phyloP scores from a whole-genome alignment of 2,329 filamentous ascomycete genomes.

The Calonectria ilicicola region DNA sequence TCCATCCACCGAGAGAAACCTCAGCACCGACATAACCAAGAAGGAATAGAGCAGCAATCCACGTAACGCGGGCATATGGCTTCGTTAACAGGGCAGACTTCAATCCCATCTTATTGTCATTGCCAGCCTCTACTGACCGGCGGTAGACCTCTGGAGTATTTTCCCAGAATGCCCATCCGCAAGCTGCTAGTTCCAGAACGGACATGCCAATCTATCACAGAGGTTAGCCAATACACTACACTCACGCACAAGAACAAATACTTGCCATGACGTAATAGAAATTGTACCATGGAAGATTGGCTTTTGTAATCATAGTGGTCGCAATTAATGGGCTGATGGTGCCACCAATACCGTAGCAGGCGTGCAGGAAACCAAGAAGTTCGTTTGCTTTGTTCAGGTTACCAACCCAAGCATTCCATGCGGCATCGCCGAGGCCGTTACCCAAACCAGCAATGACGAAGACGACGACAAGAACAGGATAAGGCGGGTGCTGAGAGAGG shows the following conservation, averaged over 20 bases:
- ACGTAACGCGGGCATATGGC: constrained; percentile 67
- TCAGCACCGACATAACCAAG: constrained; percentile 83
- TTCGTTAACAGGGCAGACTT: constrained; percentile 53
- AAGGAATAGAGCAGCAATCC: constrained; percentile 79
- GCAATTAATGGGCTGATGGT: constrained; percentile 77
- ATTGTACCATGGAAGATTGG: constrained; percentile 71
- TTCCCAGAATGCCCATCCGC: constrained; percentile 69
- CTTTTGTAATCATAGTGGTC: constrained; percentile 76
- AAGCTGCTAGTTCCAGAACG: constrained; percentile 44
- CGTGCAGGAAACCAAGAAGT: constrained; percentile 76
- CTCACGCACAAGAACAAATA: not conserved
- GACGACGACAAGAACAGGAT: constrained; percentile 72
- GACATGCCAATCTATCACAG: constrained; percentile 26
- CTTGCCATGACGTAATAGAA: constrained; percentile 83
- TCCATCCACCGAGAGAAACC: constrained; percentile 83
- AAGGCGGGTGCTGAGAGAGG: constrained; percentile 74
- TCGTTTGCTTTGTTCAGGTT: constrained; percentile 78
- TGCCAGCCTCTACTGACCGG: constrained; percentile 46
- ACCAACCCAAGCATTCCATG: constrained; percentile 69
- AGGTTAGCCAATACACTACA: not conserved
- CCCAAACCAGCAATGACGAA: constrained; percentile 78
- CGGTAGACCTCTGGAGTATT: constrained; percentile 68
- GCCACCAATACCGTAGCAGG: constrained; percentile 76
- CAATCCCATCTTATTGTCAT: constrained; percentile 36
- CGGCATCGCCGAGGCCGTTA: constrained; percentile 72